Base-by-base conservation (phyloP, 495 filamentous ascomycete genomes). In the Penicillium ochrochloron region DNA sequence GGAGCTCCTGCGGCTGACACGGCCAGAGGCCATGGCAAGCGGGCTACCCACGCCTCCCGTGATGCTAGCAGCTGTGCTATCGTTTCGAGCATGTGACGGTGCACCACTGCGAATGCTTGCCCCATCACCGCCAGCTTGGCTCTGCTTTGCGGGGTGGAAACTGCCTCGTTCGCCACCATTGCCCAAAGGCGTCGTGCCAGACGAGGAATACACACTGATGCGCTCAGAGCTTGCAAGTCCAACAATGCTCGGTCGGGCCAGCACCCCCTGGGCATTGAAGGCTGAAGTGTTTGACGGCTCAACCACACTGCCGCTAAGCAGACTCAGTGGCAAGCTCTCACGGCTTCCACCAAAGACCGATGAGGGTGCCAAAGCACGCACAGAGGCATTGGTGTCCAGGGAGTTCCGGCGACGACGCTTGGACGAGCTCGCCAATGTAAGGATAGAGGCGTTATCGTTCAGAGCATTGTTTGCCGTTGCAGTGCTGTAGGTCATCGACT, bases 371-470 rank as follows among this genome's bases (percentile, higher is more conserved):
- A 99, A 83, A 2, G 92, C 95, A 48, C 95, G 92, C 19, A 97
- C 90, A 0, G 93, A 97, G 3, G 96, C 96, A 75, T 98, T 94
- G 0, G 96, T 98, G 75, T 99, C 95, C 70, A 97, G 84, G 0
- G 92, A 96, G 63, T 93, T 91, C 42, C 95, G 84, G 21, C 95
- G 90, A 50, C 92, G 89, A 31, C 90, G 86, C 74, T 97, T 96
- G 23, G 93, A 97, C 0, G 94, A 97, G 7, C 93, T 97, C 1
- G 95, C 95, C n/a, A 99, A 84, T 0, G 95, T 99, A 29, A 99
- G 85, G 61, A 98, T 94, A 19, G 93, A 97, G 1, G 95, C 95
- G 72, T 99, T 94, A 71, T 99, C 95, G 9, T 92, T 96, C 27
- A 97, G 80, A 15, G 95, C 83, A 73, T 93, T 93, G 77, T 97